Evolutionary conservation across 225 moss, liverwort and hornwort genomes (phyloP).

Genomic region (Physcomitrellopsis africana): DNA sequence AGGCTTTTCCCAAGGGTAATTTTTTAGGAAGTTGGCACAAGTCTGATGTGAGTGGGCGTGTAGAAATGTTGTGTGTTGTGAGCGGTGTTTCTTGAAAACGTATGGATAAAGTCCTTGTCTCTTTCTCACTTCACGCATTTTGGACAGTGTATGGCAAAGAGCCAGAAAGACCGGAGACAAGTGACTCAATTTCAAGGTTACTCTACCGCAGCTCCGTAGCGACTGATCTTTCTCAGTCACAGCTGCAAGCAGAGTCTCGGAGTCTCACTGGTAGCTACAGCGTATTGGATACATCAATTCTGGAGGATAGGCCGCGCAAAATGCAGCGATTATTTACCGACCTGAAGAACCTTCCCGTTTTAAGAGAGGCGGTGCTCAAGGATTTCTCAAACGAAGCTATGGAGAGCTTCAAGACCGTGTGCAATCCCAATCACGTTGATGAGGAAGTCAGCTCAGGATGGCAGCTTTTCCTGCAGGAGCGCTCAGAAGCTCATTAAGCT

Average conservation of each 20-base stretch:
- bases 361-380: conserved; percentile 29
- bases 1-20: conserved; percentile 14
- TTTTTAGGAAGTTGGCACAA: background rate
- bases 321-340: conserved; percentile 23
- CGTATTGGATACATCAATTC: conserved; percentile 30
- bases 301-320: conserved; percentile 35
- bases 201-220: conserved; percentile 20
- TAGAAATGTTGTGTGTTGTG: background rate
- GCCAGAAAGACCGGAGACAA: conserved; percentile 23
- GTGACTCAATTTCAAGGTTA: conserved; percentile 30
- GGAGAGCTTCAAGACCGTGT: conserved; percentile 27
- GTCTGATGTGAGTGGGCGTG: too few relatives aligned
- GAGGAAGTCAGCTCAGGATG: conserved; percentile 44
- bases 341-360: conserved; percentile 30
- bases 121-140: conserved; percentile 22
- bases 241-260: conserved; percentile 33
- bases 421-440: conserved; percentile 15
- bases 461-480: conserved; percentile 37
- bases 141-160: conserved; percentile 40
- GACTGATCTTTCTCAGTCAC: conserved; percentile 12
- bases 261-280: conserved; percentile 28
- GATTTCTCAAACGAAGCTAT: conserved; percentile 31
- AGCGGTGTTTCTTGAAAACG: background rate
- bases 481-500: conserved; percentile 9
- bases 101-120: background rate